phyloP scores from a whole-genome alignment of 129 eudicot genomes.

The Saussurea involucrata region DNA sequence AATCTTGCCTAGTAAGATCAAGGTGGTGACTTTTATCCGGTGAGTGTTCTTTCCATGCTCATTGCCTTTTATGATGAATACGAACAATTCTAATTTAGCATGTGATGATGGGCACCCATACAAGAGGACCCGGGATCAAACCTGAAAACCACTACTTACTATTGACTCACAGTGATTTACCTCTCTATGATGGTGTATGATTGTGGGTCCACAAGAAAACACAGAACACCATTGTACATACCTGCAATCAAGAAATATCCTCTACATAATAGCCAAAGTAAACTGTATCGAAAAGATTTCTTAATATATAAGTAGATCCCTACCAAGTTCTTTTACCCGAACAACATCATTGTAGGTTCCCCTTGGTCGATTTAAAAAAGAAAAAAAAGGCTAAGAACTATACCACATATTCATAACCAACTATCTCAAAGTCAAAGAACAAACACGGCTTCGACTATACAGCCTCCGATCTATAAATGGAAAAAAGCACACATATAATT shows the following conservation, averaged over 20 bases:
- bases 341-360: not conserved
- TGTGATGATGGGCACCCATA: not conserved
- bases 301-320: not conserved
- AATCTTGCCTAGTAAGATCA: not conserved
- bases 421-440: slow-evolving; percentile 3
- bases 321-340: not conserved
- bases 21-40: not conserved
- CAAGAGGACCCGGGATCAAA: not conserved
- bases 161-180: not conserved
- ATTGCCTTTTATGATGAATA: not conserved
- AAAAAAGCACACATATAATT: slow-evolving; percentile 5
- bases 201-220: not conserved
- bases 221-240: not conserved
- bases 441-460: slow-evolving; percentile 21
- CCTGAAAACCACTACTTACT: not conserved
- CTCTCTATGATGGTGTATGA: too few species aligned
- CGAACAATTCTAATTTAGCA: not conserved
- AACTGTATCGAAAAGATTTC: not conserved
- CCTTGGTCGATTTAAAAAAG: not conserved
- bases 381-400: not conserved
- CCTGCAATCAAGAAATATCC: not conserved
- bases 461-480: slow-evolving; percentile 3
- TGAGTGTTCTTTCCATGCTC: not conserved
- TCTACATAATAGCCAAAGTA: not conserved
- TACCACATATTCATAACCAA: slow-evolving; percentile 3